Base-by-base conservation (phyloP, 257 asterid species). In the Nicotiana knightiana region DNA sequence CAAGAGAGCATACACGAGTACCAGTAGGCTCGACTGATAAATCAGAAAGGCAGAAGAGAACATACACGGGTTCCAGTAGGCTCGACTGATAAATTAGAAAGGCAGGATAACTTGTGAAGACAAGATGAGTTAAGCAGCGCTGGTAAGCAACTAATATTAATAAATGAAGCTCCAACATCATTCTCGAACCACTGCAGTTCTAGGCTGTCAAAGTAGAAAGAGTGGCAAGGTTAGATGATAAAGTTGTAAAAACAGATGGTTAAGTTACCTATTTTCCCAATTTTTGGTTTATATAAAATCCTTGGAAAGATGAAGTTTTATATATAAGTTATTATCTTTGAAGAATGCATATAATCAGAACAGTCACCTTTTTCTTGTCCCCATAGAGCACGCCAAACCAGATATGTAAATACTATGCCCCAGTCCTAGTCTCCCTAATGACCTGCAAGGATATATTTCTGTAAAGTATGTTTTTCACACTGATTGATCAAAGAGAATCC, bases 141-240 rank as follows among this genome's bases (percentile, higher is more conserved):
- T 18, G 97, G 96, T 86, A 96, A 85, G 89, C 97, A 89, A 79
- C 97, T 94, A 90, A 93, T 84, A 67, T 96, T 91, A 85, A 91
- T 87, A 86, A 94, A 90, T 37, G 92, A 91, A 24, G 97, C 85
- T 81, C 97, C 96, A 54, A 43, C 65, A 61, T 85, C 90, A 83
- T 83, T 83, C 84, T 96, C 97, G 71, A 89, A 32, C 99, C 99
- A 96, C 79, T 90, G 89, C 82, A 94, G 84, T 82, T 93, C 92
- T 84, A 92, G 90, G 82, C 98, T 93, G 96, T 85, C 82, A 79
- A 83, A 32, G 16, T 12, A 65, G 65, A 79, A 86, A 67, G 58
- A 62, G 37, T 2, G 21, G 59, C 81, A 43, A 0, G 18, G 53
- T 71, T 78, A 76, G 67, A 64, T 68, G 77, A 80, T 63, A 32